Evolutionary conservation across 2,329 filamentous ascomycete species (phyloP).

Genomic region (Epichloe hybrida): DNA sequence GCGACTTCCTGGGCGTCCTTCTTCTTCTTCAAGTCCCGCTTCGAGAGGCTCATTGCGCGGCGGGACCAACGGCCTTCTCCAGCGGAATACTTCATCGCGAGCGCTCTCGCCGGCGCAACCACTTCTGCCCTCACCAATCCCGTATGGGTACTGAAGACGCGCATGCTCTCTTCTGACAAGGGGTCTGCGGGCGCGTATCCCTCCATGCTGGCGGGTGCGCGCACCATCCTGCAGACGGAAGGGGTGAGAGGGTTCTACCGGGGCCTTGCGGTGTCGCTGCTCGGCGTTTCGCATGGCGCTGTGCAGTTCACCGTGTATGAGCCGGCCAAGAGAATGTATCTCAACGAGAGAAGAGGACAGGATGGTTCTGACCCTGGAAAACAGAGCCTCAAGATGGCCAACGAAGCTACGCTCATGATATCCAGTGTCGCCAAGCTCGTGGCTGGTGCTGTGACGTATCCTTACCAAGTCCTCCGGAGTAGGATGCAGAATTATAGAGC

Average conservation of each 20-base stretch:
- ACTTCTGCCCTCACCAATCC: conserved; percentile 84
- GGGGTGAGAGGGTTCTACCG: conserved; percentile 75
- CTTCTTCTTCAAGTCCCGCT: conserved; percentile 60
- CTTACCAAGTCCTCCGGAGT: conserved; percentile 83
- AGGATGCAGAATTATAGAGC: conserved; percentile 83
- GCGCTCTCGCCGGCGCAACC: conserved; percentile 53
- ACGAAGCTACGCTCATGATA: conserved; percentile 66
- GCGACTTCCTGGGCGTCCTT: conserved; percentile 84
- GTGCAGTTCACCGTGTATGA: conserved; percentile 97
- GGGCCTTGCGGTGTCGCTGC: conserved; percentile 66
- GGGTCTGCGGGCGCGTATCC: conserved; percentile 66
- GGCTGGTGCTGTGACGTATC: conserved; percentile 83
- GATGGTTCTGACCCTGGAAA: not conserved
- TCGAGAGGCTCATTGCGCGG: conserved; percentile 32
- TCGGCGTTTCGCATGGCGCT: conserved; percentile 84
- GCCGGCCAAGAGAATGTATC: conserved; percentile 42
- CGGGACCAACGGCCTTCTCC: conserved; percentile 23
- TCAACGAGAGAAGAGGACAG: conserved; percentile 14
- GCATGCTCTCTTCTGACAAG: conserved; percentile 81
- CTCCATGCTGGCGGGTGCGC: conserved; percentile 58
- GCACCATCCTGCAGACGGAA: conserved; percentile 54
- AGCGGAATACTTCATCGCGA: conserved; percentile 69
- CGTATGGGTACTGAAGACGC: conserved; percentile 95
- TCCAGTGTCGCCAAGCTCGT: conserved; percentile 75
- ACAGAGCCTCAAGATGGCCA: conserved; percentile 33